Evolutionary conservation across 192 early-diverging fungal species (phyloP), one percentile per base, ranked within the genome.

Genomic region (Podila epicladia): DNA sequence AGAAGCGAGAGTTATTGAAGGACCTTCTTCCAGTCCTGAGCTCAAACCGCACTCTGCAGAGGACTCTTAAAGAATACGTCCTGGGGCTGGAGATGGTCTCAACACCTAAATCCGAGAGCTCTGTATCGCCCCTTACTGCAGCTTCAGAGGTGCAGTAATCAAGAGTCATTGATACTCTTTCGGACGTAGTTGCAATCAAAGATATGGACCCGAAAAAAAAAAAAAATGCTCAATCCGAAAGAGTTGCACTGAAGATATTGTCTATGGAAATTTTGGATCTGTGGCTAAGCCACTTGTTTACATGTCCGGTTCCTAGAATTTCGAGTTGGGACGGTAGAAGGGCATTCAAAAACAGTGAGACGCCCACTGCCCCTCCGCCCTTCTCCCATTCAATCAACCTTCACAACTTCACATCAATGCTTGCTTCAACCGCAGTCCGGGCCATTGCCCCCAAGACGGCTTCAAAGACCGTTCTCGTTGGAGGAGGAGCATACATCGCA

Each of bases 11-110:
- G 45, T 67, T 95, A 11, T 58, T 96, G 5, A 75, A 82, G 45
- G 88, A 91, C 55, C 74, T 95, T 19, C 69, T 96, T 33, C 92
- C 90, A 0, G 82, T 93, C 1, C 85, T 96, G 28, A 87, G 93
- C 50, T 83, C 87, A 26, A 94, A 94, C 71, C 85, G 93, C 55
- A 72, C 86, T 9, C 72, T 93, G 62, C 93, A 94, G 62, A 64
- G 88, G 24, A 73, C 90, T 28, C 85, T 91, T 9, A 84, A 85
- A 20, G 91, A 93, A 67, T 93, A 91, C 53, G 29, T 69, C 38
- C 45, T 71, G 17, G 77, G 77, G 7, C 32, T 80, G 35, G 77
- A 80, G 61, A 64, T 69, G 71, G 71, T 80, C 26, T 24, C 20
- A n/a, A 55, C 41, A 45, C 41, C 41, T 15, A 45, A 45, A 17